A percentile compares a stretch with the other conserved stretches of the same genome.
phyloP scores from a whole-genome alignment of 2,329 filamentous ascomycete species.

The Curvularia hawaiiensis region DNA sequence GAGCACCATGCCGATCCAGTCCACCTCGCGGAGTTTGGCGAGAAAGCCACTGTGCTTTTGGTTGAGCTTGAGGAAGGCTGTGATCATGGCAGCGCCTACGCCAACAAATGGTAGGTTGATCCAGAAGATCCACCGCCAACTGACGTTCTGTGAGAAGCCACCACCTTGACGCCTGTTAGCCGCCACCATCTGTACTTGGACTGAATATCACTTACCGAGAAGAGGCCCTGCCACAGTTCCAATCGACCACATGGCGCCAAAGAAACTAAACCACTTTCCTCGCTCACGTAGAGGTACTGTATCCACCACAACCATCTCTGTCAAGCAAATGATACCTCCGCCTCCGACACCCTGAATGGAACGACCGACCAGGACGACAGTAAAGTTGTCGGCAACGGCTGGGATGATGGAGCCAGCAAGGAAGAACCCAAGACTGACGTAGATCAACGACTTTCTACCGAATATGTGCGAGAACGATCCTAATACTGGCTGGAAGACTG shows the following conservation, averaged over 20 bases:
- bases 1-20: conserved; percentile 66
- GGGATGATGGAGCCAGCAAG: conserved; percentile 45
- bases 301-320: conserved; percentile 54
- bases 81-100: conserved; percentile 54
- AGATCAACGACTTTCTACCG: conserved; percentile 48
- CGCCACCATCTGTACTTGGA: not conserved
- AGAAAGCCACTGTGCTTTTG: conserved; percentile 54
- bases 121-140: conserved; percentile 70
- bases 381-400: conserved; percentile 47
- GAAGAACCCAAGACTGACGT: conserved; percentile 44
- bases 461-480: conserved; percentile 50
- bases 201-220: conserved; percentile 31
- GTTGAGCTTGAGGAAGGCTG: conserved; percentile 60
- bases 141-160: conserved; percentile 57
- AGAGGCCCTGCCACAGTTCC: conserved; percentile 60
- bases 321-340: conserved; percentile 50
- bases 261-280: conserved; percentile 50
- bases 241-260: conserved; percentile 58
- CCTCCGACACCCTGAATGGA: conserved; percentile 50
- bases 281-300: conserved; percentile 52
- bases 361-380: conserved; percentile 46
- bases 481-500: conserved; percentile 49
- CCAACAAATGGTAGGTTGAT: conserved; percentile 65
- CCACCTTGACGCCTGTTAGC: conserved; percentile 47
- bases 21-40: conserved; percentile 60